Evolutionary conservation across 495 filamentous ascomycete genomes (phyloP), one percentile per base, ranked within the genome.

Genomic region (Tuber melanosporum): DNA sequence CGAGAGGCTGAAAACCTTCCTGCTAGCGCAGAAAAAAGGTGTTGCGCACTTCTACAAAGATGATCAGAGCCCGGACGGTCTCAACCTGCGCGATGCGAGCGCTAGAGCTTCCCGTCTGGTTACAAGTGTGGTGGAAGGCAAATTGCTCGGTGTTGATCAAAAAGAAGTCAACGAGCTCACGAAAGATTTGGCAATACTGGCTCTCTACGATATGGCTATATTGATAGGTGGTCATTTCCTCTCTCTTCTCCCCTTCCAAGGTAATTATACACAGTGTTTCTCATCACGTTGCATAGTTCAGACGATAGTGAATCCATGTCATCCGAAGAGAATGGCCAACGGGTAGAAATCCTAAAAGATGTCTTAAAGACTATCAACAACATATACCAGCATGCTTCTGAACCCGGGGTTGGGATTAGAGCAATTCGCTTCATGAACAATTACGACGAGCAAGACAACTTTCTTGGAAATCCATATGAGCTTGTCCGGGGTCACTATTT

Each of bases 301-400:
- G 91, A 92, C 83, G 91, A 93, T 84, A 91, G 89, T 84, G 91
- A 91, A 43, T 92, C 91, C 22, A 93, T 93, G 84, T 84, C 87
- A 70, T 91, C 91, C 74, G 90, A 92, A 79, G 90, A 93, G 79
- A 70, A 74, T 26, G 86, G 87, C 76, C 84, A 89, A 69, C 87
- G 91, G 72, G 91, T 91, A 84, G 86, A 89, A 32, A 91, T 91
- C 74, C 85, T 93, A 57, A 86, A 87, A 78, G 84, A 89, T 45
- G 91, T 91, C 74, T 84, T 93, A 42, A 84, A 87, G 19, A 85
- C 87, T 9, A 89, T 92, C 43, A 87, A 89, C n/a, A 87, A 86
- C 43, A 89, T 89, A 2, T 90, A 90, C 17, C 88, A 88, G 8
- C 88, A 90, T 41, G 92, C 92, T 75, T 90, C 91, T 77, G 74